phyloP scores from a whole-genome alignment of 768 basidiomycete genomes.

The Phlebiopsis flavidoalba region DNA sequence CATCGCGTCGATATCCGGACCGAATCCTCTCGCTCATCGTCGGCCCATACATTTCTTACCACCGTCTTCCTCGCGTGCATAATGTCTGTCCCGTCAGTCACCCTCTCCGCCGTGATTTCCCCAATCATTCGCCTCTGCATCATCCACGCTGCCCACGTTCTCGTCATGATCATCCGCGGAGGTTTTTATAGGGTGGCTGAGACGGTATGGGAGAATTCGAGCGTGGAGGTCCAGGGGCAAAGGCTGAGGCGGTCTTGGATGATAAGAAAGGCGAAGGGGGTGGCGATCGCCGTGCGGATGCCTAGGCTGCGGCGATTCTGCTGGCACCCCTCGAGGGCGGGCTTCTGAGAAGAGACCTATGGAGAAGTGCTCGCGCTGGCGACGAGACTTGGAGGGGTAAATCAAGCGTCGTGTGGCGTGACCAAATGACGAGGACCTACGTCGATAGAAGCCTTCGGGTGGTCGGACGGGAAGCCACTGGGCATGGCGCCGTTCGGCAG shows the following conservation, averaged over 20 bases:
- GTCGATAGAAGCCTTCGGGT: constrained; percentile 22
- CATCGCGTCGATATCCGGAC: constrained; percentile 7
- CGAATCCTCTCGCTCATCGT: constrained; percentile 9
- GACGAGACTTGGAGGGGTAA: constrained; percentile 58
- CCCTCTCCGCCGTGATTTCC: constrained; percentile 42
- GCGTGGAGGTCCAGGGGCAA: constrained; percentile 12
- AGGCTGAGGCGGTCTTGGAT: constrained; percentile 14
- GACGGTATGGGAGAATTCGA: neutral
- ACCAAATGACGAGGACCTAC: constrained; percentile 12
- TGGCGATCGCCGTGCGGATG: constrained; percentile 15
- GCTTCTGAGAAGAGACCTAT: constrained; percentile 29
- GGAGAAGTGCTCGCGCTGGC: constrained; percentile 31
- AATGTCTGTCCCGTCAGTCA: constrained; percentile 38
- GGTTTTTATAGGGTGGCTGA: neutral
- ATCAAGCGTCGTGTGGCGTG: constrained; percentile 52
- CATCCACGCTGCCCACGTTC: constrained; percentile 41
- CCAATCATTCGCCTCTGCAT: constrained; percentile 42
- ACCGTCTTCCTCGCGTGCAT: constrained; percentile 33
- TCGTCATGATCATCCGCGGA: constrained; percentile 6
- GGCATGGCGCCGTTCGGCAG: constrained; percentile 24
- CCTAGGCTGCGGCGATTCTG: constrained; percentile 18
- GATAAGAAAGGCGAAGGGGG: constrained; percentile 19
- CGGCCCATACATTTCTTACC: constrained; percentile 26
- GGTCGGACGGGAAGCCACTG: constrained; percentile 22
- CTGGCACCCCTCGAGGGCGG: constrained; percentile 26